Conservation (phyloP, 2,329 filamentous ascomycete genomes). For the Arthrinium puccinioides region DNA sequence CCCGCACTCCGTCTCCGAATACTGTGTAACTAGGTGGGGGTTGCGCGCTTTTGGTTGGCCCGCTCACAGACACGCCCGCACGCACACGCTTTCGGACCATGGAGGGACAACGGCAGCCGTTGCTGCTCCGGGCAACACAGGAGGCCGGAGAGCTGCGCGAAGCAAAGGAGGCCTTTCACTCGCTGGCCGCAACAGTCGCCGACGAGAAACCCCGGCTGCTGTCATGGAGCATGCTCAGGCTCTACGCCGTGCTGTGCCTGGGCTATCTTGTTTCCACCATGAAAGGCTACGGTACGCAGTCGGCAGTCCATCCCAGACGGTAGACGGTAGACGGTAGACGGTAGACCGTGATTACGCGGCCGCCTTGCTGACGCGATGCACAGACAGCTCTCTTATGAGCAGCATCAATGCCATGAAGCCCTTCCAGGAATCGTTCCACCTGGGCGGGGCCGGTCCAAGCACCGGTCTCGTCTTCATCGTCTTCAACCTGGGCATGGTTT, state of each 20-base stretch:
- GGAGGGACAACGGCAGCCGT: no score
- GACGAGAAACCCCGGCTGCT: constrained; percentile 17
- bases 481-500: constrained; percentile 38
- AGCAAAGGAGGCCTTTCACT: constrained; percentile 22
- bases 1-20: no score
- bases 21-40: no score
- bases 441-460: constrained; percentile 33
- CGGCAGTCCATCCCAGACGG: no score
- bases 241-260: constrained; percentile 19
- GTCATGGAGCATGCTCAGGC: constrained; percentile 19
- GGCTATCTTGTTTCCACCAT: constrained; percentile 34
- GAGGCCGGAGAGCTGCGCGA: no score
- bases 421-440: constrained; percentile 37
- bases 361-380: constrained; percentile 34
- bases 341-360: no score
- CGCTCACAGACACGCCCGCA: no score
- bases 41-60: no score
- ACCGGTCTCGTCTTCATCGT: constrained; percentile 35
- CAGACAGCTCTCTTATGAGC: constrained; percentile 1
- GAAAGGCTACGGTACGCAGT: constrained; percentile 44
- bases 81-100: no score
- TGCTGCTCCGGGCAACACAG: no score
- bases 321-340: no score
- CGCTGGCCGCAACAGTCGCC: constrained; percentile 17
- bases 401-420: constrained; percentile 38